These are phyloP conservation scores for Lyophyllum shimeji DNA, from an alignment of 768 basidiomycete genomes.

Conservation along the genomic window DNA sequence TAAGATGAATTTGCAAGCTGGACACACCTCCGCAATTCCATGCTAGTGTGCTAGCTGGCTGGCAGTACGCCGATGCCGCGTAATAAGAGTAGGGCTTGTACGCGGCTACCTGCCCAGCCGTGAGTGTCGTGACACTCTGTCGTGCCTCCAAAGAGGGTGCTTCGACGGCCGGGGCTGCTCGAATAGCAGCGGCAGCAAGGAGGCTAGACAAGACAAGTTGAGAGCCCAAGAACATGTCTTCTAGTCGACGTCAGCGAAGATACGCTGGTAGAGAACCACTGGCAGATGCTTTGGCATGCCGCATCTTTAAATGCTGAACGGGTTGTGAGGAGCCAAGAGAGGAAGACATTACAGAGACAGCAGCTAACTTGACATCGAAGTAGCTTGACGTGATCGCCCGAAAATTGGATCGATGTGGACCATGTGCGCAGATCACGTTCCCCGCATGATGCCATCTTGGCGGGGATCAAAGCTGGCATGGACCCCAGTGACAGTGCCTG, in stretches of 20 bases:
- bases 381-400: neutral
- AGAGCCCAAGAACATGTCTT: neutral
- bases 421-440: neutral
- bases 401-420: neutral
- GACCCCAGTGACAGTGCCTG: neutral
- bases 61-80: conserved; percentile 45
- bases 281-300: too few species aligned
- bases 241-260: neutral
- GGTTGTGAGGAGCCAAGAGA: neutral
- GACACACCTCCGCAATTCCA: conserved; percentile 45
- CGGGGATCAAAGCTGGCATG: neutral
- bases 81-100: conserved; percentile 43
- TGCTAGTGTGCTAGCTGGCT: conserved; percentile 32
- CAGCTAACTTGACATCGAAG: neutral
- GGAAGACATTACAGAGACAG: neutral
- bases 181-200: conserved; percentile 3
- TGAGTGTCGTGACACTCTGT: conserved; percentile 28
- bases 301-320: neutral
- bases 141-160: conserved; percentile 9
- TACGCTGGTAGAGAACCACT: neutral
- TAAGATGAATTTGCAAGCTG: conserved; percentile 16
- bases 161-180: conserved; percentile 7
- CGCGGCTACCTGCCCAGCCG: conserved; percentile 31
- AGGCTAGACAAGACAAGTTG: conserved; percentile 3
- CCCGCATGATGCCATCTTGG: neutral